These are phyloP conservation scores for Mycena belliarum DNA, from an alignment of 768 basidiomycete genomes.

Conservation along the genomic window DNA sequence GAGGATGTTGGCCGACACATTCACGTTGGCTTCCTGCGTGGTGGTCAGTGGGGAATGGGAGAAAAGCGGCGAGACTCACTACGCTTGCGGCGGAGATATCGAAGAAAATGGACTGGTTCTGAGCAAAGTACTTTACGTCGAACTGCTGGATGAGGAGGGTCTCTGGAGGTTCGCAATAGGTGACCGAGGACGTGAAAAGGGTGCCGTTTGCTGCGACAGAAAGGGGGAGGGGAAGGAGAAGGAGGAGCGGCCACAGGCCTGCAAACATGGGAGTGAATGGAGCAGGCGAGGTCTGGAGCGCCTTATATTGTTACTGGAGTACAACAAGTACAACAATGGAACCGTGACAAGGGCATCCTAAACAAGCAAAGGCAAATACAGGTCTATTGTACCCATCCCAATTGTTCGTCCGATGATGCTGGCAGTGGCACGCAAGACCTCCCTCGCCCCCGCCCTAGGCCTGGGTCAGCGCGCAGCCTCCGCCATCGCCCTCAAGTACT, in stretches of 20 bases:
- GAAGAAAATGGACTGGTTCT: conserved; percentile 77
- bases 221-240: not conserved
- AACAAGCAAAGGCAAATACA: no score
- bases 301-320: no score
- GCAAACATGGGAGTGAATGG: conserved; percentile 8
- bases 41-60: conserved; percentile 16
- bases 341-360: no score
- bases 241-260: conserved; percentile 47
- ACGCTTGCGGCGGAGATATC: conserved; percentile 87
- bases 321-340: no score
- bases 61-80: conserved; percentile 45
- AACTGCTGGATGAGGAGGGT: conserved; percentile 79
- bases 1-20: conserved; percentile 78
- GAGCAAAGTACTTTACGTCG: conserved; percentile 68
- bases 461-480: conserved; percentile 75
- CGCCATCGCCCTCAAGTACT: conserved; percentile 79
- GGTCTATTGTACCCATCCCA: no score
- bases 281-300: not conserved
- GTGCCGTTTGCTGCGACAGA: conserved; percentile 17
- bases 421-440: conserved; percentile 50
- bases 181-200: conserved; percentile 75
- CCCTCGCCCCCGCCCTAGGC: conserved; percentile 41
- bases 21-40: conserved; percentile 68
- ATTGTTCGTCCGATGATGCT: conserved; percentile 25
- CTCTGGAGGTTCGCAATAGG: conserved; percentile 82